A percentile compares a stretch with the other conserved stretches of the same genome.
Evolutionary conservation across 2,329 filamentous ascomycete species (phyloP).

Genomic region (Trichoderma oligosporum): DNA sequence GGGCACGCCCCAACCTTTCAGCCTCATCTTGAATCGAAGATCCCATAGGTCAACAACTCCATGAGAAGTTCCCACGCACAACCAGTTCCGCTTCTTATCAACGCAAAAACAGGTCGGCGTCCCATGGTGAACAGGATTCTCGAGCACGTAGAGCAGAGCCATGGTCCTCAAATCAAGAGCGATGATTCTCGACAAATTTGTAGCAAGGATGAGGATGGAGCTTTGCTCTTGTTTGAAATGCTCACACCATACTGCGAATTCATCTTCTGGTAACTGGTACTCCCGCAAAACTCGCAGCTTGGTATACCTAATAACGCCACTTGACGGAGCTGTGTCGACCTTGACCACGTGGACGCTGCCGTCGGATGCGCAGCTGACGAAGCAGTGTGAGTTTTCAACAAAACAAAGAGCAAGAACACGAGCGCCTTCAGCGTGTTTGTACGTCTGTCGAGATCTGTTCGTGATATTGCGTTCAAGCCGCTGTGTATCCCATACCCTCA

Average conservation of each 20-base stretch:
- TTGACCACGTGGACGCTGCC: constrained; percentile 88
- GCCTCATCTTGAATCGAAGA: constrained; percentile 82
- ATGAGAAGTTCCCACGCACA: constrained; percentile 86
- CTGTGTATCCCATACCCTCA: constrained; percentile 90
- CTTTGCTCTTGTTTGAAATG: constrained; percentile 80
- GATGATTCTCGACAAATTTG: constrained; percentile 77
- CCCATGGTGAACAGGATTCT: constrained; percentile 88
- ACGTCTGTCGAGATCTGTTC: constrained; percentile 80
- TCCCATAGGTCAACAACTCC: constrained; percentile 95
- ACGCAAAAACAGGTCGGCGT: constrained; percentile 88
- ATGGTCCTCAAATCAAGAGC: constrained; percentile 86
- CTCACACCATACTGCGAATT: constrained; percentile 85
- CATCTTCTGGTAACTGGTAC: constrained; percentile 69
- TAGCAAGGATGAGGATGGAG: constrained; percentile 82
- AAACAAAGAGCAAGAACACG: constrained; percentile 83
- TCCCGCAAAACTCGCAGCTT: constrained; percentile 73
- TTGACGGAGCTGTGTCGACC: constrained; percentile 53
- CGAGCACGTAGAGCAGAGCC: constrained; percentile 72
- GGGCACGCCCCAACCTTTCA: constrained; percentile 84
- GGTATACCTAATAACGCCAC: constrained; percentile 65
- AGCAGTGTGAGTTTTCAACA: constrained; percentile 89
- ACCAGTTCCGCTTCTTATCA: constrained; percentile 82
- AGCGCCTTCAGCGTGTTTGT: constrained; percentile 67
- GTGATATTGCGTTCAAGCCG: constrained; percentile 88
- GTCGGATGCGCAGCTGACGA: constrained; percentile 84